Conservation (phyloP, 2,329 filamentous ascomycete genomes). For the Akanthomyces uredinophilus region DNA sequence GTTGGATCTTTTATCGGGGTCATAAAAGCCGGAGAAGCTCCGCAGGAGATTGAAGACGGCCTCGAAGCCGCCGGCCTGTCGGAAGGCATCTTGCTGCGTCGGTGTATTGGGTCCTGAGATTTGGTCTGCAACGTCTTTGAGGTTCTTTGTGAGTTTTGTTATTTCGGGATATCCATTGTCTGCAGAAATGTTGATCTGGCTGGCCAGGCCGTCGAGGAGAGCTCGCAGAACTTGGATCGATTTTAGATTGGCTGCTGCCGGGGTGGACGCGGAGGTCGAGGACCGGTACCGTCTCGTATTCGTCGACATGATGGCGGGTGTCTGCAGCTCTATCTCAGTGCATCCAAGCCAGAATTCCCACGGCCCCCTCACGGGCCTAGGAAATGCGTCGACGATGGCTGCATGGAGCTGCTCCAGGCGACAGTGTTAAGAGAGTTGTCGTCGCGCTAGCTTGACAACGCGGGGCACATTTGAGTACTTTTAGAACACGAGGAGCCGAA, state of each 20-base stretch:
- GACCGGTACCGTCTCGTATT: slow-evolving; percentile 56
- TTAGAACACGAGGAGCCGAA: background rate
- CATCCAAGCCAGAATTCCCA: slow-evolving; percentile 1
- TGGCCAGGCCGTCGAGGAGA: slow-evolving; percentile 45
- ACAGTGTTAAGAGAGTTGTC: background rate
- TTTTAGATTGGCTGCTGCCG: slow-evolving; percentile 49
- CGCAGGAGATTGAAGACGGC: slow-evolving; percentile 64
- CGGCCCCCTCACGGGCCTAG: slow-evolving; percentile 9
- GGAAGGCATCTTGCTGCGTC: slow-evolving; percentile 71
- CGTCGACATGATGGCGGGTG: slow-evolving; percentile 39
- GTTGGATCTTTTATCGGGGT: slow-evolving; percentile 55
- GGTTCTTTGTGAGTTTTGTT: slow-evolving; percentile 45
- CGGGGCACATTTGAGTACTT: slow-evolving; percentile 13
- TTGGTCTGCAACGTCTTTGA: slow-evolving; percentile 63
- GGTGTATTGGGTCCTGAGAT: slow-evolving; percentile 45
- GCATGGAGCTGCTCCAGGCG: slow-evolving; percentile 3
- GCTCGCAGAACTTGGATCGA: slow-evolving; percentile 53
- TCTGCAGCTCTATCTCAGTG: background rate
- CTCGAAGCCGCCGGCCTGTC: slow-evolving; percentile 74
- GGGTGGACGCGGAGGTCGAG: slow-evolving; percentile 56
- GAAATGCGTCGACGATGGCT: slow-evolving; percentile 1
- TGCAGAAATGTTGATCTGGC: slow-evolving; percentile 27
- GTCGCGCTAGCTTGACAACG: slow-evolving; percentile 7
- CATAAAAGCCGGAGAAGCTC: slow-evolving; percentile 70
- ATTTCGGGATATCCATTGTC: slow-evolving; percentile 44